Evolutionary conservation across 2,329 filamentous ascomycete genomes (phyloP).

Genomic region (Nannizzia gypsea): DNA sequence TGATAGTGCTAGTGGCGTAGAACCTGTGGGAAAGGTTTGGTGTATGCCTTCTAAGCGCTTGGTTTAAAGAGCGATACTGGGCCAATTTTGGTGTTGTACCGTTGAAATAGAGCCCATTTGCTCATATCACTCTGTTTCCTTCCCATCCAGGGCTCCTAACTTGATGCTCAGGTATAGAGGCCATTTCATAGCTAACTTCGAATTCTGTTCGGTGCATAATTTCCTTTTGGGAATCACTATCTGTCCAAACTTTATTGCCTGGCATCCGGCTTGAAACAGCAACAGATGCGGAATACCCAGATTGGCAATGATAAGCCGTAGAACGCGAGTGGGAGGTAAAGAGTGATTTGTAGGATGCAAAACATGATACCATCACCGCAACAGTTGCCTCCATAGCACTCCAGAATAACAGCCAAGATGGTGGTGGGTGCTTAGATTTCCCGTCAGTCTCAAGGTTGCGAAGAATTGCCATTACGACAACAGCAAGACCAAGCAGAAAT

Average conservation of each 20-base stretch:
- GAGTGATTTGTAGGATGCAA: slow-evolving; percentile 12
- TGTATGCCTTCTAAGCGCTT: too few species aligned
- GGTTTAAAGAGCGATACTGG: background rate
- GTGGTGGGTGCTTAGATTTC: slow-evolving; percentile 9
- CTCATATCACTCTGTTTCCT: background rate
- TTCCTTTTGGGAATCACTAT: slow-evolving; percentile 10
- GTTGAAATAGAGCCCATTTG: too few species aligned
- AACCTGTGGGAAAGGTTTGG: too few species aligned
- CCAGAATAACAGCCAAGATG: slow-evolving; percentile 12
- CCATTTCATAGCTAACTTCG: slow-evolving; percentile 10
- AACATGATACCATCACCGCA: slow-evolving; percentile 12
- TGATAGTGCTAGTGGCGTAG: too few species aligned
- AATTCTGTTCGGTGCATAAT: slow-evolving; percentile 12
- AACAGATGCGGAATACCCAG: background rate
- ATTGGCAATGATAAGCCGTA: background rate
- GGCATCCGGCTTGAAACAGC: slow-evolving; percentile 6
- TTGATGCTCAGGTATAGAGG: background rate
- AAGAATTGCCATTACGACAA: slow-evolving; percentile 11
- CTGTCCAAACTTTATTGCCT: slow-evolving; percentile 4
- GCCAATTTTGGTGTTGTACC: background rate
- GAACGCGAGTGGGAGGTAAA: slow-evolving; percentile 9
- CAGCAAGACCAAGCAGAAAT: slow-evolving; percentile 10
- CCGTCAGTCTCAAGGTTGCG: slow-evolving; percentile 10
- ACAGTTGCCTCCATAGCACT: slow-evolving; percentile 10
- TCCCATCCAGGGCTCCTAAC: background rate